A percentile compares a stretch with the other conserved stretches of the same genome.
These are phyloP conservation scores for Acer saccharum DNA, from an alignment of 345 rosid species.

Conservation along the genomic window DNA sequence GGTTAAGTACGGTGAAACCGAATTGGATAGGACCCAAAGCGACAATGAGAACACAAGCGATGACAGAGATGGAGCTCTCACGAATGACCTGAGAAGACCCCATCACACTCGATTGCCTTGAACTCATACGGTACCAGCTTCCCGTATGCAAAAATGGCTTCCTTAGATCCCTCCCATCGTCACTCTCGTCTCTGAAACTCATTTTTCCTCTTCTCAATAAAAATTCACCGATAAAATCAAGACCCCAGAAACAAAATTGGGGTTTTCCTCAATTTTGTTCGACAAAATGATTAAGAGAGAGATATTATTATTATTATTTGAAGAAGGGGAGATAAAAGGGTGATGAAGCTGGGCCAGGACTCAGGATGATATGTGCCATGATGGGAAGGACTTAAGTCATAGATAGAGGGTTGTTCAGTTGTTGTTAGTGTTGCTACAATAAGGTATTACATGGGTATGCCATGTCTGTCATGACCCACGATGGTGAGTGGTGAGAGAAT, in stretches of 20 bases:
- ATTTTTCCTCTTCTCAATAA: slow-evolving; percentile 26
- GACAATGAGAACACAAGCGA: slow-evolving; percentile 92
- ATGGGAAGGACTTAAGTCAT: no score
- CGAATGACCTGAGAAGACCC: slow-evolving; percentile 83
- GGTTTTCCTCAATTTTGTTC: not conserved
- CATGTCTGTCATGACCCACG: no score
- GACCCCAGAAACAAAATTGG: not conserved
- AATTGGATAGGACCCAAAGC: slow-evolving; percentile 99
- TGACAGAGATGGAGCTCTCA: slow-evolving; percentile 85
- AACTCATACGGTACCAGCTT: slow-evolving; percentile 97
- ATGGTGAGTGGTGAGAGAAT: no score
- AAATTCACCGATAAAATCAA: not conserved
- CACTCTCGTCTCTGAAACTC: slow-evolving; percentile 94
- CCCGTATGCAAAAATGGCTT: slow-evolving; percentile 95
- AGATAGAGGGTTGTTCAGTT: no score
- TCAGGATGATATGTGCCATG: no score
- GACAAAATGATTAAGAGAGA: not conserved
- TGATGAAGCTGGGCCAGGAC: not conserved
- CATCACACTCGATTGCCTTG: slow-evolving; percentile 89
- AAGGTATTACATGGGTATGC: no score
- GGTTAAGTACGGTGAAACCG: slow-evolving; percentile 82
- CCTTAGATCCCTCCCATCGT: slow-evolving; percentile 79
- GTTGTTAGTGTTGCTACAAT: no score
- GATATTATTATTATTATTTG: not conserved
- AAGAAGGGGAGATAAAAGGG: not conserved